phyloP scores from a whole-genome alignment of 192 early-diverging fungal genomes.

The Spizellomyces sp. region DNA sequence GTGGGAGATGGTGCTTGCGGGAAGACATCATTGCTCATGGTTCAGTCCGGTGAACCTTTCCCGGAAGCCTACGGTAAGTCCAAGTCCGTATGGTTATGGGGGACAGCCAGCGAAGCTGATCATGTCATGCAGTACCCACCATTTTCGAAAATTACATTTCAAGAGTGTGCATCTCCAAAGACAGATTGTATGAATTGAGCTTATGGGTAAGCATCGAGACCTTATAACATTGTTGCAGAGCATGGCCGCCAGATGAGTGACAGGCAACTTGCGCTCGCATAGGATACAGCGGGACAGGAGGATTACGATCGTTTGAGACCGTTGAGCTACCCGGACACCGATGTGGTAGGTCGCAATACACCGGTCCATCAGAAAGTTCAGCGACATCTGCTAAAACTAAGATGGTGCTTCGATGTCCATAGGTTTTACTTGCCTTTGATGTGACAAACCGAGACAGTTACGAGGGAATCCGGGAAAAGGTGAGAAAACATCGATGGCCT shows the following conservation, averaged over 20 bases:
- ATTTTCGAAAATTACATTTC: constrained; percentile 65
- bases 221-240: not conserved
- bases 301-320: constrained; percentile 95
- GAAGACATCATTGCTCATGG: constrained; percentile 60
- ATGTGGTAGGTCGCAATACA: constrained; percentile 53
- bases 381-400: not conserved
- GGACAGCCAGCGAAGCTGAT: too few species aligned
- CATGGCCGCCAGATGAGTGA: too few species aligned
- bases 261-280: constrained; percentile 49
- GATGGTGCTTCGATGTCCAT: constrained; percentile 94
- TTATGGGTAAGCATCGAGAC: constrained; percentile 18
- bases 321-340: constrained; percentile 87
- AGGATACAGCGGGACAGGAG: constrained; percentile 97
- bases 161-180: constrained; percentile 19
- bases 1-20: constrained; percentile 62
- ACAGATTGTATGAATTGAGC: constrained; percentile 21
- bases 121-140: constrained; percentile 64
- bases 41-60: constrained; percentile 50
- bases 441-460: constrained; percentile 95
- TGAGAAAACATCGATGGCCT: not conserved
- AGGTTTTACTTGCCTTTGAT: constrained; percentile 91
- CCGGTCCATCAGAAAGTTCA: too few species aligned
- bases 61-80: constrained; percentile 49
- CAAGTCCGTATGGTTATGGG: too few species aligned
- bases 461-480: constrained; percentile 43